Evolutionary conservation across 768 basidiomycete species (phyloP).

Genomic region (Podaxis carcinomalis): DNA sequence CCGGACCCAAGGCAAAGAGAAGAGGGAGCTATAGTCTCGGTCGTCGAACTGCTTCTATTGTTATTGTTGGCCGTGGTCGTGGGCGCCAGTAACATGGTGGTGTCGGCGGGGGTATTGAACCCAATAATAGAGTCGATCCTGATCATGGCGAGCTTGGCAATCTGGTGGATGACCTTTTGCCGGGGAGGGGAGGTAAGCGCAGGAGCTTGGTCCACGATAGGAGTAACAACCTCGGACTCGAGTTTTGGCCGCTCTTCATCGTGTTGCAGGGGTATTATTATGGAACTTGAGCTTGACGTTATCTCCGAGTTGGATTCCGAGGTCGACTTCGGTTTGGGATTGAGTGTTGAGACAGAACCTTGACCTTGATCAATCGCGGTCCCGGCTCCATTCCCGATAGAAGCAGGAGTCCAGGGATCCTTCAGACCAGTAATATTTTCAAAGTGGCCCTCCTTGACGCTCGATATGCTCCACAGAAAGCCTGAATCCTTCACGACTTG

Average conservation of each 20-base stretch:
- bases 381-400: no score
- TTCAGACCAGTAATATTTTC: neutral
- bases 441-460: neutral
- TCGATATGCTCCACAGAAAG: conserved; percentile 2
- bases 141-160: neutral
- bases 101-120: neutral
- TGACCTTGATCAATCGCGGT: no score
- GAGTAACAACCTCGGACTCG: neutral
- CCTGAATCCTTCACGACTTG: neutral
- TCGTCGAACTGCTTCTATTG: neutral
- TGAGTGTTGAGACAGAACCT: no score
- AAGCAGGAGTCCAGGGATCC: neutral
- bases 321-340: neutral
- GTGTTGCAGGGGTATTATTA: neutral
- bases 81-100: neutral
- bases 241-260: neutral
- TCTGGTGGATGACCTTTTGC: neutral
- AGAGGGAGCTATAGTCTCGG: neutral
- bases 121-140: neutral
- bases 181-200: neutral
- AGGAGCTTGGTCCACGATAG: neutral
- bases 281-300: neutral
- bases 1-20: neutral
- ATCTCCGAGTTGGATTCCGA: neutral
- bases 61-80: neutral